Conservation (phyloP, 345 rosid genomes). For the Citrus trifoliata region DNA sequence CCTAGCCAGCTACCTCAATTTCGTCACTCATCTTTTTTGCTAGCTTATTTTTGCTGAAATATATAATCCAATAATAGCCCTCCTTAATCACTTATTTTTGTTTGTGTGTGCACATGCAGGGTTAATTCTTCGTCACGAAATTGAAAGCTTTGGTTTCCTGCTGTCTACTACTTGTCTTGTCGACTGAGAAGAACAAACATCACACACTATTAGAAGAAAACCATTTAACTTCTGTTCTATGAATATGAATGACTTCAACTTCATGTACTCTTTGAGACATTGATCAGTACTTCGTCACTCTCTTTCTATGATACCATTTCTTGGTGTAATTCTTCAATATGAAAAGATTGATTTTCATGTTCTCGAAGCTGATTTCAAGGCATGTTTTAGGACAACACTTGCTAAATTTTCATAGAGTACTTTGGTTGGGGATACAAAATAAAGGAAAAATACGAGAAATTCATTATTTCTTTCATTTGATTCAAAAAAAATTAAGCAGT, state of each 20-base stretch:
- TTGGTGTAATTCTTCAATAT: neutral
- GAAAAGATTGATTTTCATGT: neutral
- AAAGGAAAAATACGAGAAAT: neutral
- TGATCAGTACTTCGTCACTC: neutral
- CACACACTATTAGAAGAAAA: neutral
- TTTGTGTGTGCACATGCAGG: constrained; percentile 4
- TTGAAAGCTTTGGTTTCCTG: neutral
- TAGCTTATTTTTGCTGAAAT: neutral
- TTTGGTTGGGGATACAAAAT: neutral
- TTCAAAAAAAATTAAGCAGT: neutral
- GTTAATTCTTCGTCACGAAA: neutral
- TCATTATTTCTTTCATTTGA: neutral
- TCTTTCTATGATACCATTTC: neutral
- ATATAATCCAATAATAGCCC: neutral
- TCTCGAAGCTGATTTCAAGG: too few relatives aligned
- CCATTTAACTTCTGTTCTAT: neutral
- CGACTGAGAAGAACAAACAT: neutral
- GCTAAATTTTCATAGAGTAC: neutral
- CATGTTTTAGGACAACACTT: neutral
- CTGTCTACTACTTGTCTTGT: neutral
- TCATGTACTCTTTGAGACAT: neutral
- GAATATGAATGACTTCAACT: neutral
- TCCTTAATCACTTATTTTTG: neutral
- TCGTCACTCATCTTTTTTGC: neutral
- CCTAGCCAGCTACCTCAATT: neutral